phyloP scores from a whole-genome alignment of 805 yeast species.

The Suhomyces sp. region DNA sequence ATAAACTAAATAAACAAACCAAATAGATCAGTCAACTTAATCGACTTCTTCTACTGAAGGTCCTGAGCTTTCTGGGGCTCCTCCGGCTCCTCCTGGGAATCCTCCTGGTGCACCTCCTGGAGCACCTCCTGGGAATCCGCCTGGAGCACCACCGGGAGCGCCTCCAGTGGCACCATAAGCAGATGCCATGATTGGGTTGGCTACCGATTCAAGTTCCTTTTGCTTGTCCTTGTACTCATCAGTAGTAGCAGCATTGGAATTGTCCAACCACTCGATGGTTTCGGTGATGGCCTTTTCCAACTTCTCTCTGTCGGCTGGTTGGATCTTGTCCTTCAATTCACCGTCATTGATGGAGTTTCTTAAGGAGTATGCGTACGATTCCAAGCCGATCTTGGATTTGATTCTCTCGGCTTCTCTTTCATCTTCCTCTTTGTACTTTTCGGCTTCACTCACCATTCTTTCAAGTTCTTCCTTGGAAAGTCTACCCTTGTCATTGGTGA shows the following conservation, averaged over 20 bases:
- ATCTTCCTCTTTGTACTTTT: slow-evolving; percentile 90
- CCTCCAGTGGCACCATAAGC: slow-evolving; percentile 30
- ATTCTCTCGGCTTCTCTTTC: slow-evolving; percentile 77
- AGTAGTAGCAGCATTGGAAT: slow-evolving; percentile 36
- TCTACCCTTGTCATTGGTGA: slow-evolving; percentile 93
- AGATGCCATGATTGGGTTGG: slow-evolving; percentile 37
- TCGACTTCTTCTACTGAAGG: slow-evolving; percentile 44
- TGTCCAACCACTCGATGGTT: slow-evolving; percentile 40
- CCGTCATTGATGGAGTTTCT: slow-evolving; percentile 62
- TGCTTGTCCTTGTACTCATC: slow-evolving; percentile 41
- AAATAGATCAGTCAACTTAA: slow-evolving; percentile 12
- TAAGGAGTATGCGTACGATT: slow-evolving; percentile 82
- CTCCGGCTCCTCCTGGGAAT: slow-evolving; percentile 20
- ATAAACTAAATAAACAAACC: background rate
- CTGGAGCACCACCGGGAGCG: slow-evolving; percentile 36
- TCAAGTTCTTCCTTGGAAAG: slow-evolving; percentile 91
- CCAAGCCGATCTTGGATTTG: slow-evolving; percentile 83
- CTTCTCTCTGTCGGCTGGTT: slow-evolving; percentile 51
- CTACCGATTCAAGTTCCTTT: slow-evolving; percentile 39
- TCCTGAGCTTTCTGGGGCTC: slow-evolving; percentile 25
- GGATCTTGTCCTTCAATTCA: slow-evolving; percentile 43
- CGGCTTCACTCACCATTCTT: slow-evolving; percentile 97
- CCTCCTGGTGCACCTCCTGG: slow-evolving; percentile 12
- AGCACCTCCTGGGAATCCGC: slow-evolving; percentile 47
- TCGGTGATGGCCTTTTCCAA: slow-evolving; percentile 41